Evolutionary conservation across 306 rosid species (phyloP).

Genomic region (Fragaria nilgerrensis): DNA sequence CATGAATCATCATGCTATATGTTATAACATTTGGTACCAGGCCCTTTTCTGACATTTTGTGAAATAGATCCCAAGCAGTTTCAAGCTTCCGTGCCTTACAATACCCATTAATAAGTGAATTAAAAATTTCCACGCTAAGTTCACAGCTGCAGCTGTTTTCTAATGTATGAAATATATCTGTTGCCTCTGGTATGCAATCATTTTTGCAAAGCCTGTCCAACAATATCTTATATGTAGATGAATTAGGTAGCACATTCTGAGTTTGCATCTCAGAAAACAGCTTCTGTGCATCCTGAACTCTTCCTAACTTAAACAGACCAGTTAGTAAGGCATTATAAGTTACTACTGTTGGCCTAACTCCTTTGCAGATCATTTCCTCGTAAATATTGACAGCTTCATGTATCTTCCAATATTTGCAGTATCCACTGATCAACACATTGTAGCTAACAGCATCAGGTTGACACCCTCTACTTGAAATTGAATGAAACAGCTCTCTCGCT

Average conservation of each 20-base stretch:
- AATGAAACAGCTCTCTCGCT: slow-evolving; percentile 32
- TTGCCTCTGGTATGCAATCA: slow-evolving; percentile 31
- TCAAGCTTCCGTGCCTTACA: slow-evolving; percentile 35
- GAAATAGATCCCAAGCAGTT: slow-evolving; percentile 35
- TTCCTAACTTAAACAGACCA: slow-evolving; percentile 38
- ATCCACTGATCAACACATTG: slow-evolving; percentile 40
- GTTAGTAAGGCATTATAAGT: slow-evolving; percentile 27
- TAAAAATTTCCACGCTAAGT: slow-evolving; percentile 14
- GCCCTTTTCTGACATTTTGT: slow-evolving; percentile 24
- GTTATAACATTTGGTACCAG: slow-evolving; percentile 28
- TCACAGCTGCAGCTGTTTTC: slow-evolving; percentile 20
- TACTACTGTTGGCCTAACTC: slow-evolving; percentile 29
- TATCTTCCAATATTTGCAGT: slow-evolving; percentile 30
- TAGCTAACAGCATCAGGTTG: slow-evolving; percentile 27
- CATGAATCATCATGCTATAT: slow-evolving; percentile 40
- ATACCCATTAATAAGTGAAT: slow-evolving; percentile 32
- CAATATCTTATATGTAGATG: slow-evolving; percentile 22
- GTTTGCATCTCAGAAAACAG: slow-evolving; percentile 33
- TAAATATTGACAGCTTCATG: slow-evolving; percentile 36
- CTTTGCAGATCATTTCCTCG: slow-evolving; percentile 28
- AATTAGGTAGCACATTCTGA: slow-evolving; percentile 26
- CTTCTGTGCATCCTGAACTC: slow-evolving; percentile 35
- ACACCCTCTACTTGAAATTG: slow-evolving; percentile 30
- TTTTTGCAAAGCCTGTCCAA: slow-evolving; percentile 50
- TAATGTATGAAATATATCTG: slow-evolving; percentile 30